These are phyloP conservation scores for Tylopilus vinaceipallidus DNA, from an alignment of 768 basidiomycete genomes.

Conservation along the genomic window DNA sequence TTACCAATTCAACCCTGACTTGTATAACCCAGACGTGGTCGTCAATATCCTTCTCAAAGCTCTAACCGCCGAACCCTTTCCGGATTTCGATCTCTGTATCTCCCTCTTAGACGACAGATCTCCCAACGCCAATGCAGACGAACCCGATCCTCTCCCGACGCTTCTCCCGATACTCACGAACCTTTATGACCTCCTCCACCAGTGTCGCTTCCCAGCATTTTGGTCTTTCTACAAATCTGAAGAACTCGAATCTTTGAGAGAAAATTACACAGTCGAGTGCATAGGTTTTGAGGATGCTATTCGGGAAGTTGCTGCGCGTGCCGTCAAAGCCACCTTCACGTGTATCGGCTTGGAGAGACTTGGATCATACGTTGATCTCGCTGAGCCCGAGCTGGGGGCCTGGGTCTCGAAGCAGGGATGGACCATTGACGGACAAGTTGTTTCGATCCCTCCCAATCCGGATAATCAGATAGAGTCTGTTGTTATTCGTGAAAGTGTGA, in stretches of 20 bases:
- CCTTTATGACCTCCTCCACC: constrained; percentile 69
- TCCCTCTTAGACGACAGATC: constrained; percentile 84
- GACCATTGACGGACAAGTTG: constrained; percentile 57
- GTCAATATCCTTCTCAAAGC: constrained; percentile 94
- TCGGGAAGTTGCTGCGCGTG: constrained; percentile 71
- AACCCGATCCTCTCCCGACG: constrained; percentile 75
- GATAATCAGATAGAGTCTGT: constrained; percentile 89
- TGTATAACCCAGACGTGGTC: constrained; percentile 91
- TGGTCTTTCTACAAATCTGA: constrained; percentile 76
- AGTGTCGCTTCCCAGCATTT: constrained; percentile 86
- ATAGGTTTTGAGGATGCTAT: constrained; percentile 83
- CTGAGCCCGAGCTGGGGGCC: constrained; percentile 57
- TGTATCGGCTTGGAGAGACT: constrained; percentile 67
- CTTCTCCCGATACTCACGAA: constrained; percentile 67
- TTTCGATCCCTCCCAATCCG: constrained; percentile 74
- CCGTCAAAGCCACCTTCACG: constrained; percentile 77
- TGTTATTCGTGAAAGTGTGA: constrained; percentile 79
- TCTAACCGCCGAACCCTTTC: constrained; percentile 77
- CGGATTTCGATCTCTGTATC: constrained; percentile 94
- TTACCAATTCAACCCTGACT: constrained; percentile 94
- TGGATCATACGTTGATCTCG: constrained; percentile 67
- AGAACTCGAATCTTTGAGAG: constrained; percentile 66
- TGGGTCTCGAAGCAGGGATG: constrained; percentile 70
- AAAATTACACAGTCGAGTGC: constrained; percentile 85
- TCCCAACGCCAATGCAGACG: constrained; percentile 55